Conservation (phyloP, 2,329 filamentous ascomycete genomes). For the Sporothrix pseudoabietina region DNA sequence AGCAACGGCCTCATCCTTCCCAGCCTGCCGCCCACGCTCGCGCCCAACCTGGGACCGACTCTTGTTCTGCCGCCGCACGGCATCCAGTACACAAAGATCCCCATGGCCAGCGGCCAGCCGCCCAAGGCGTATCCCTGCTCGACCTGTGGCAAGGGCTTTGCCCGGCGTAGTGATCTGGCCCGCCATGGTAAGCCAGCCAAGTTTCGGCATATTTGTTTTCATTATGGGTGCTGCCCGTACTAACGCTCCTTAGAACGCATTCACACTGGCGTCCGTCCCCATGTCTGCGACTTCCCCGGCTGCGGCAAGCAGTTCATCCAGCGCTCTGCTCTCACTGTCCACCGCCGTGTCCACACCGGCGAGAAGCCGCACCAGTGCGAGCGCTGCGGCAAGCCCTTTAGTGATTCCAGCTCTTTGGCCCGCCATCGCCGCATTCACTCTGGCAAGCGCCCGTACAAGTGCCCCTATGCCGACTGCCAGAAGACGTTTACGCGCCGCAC, state of each 20-base stretch:
- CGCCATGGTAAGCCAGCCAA: constrained; percentile 74
- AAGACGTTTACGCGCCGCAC: constrained; percentile 98
- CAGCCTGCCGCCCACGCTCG: constrained; percentile 44
- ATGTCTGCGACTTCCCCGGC: constrained; percentile 84
- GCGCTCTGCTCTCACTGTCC: constrained; percentile 90
- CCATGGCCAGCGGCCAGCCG: constrained; percentile 33
- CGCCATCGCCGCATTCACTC: constrained; percentile 93
- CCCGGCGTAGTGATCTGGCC: constrained; percentile 87
- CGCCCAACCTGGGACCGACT: constrained; percentile 28
- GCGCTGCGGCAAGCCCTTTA: constrained; percentile 95
- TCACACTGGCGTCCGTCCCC: constrained; percentile 85
- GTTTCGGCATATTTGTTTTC: neutral
- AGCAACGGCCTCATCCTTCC: constrained; percentile 48
- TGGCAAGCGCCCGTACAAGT: constrained; percentile 95
- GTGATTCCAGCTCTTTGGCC: constrained; percentile 91
- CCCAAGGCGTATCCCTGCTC: constrained; percentile 81
- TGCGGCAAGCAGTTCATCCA: constrained; percentile 98
- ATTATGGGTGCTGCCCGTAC: neutral
- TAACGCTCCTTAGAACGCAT: constrained; percentile 72
- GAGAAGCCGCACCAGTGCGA: constrained; percentile 99
- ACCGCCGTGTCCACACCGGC: constrained; percentile 92
- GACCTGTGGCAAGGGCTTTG: constrained; percentile 89
- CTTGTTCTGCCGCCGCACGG: constrained; percentile 37
- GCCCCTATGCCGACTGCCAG: constrained; percentile 94
- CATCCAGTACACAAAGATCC: constrained; percentile 34